A percentile compares a stretch with the other conserved stretches of the same genome.
These are phyloP conservation scores for Entomortierella lignicola DNA, from an alignment of 192 early-diverging fungal genomes.

Conservation along the genomic window DNA sequence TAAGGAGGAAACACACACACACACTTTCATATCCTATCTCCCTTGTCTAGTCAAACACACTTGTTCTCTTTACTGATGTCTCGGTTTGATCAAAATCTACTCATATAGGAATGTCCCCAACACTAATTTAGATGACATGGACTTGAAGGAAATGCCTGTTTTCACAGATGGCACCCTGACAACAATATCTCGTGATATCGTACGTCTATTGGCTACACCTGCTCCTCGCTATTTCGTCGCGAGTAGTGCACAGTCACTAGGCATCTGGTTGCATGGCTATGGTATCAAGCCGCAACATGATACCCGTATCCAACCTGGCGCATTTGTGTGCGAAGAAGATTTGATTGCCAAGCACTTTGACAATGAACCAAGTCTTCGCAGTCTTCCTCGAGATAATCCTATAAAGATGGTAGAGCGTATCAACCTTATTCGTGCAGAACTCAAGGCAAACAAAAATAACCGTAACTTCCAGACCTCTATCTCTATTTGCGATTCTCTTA, in stretches of 20 bases:
- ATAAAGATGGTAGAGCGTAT: conserved; percentile 56
- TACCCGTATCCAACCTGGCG: conserved; percentile 62
- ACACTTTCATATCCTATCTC: too few species aligned
- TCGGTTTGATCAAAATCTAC: too few species aligned
- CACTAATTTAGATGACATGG: conserved; percentile 49
- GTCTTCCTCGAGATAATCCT: conserved; percentile 34
- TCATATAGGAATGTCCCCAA: conserved; percentile 53
- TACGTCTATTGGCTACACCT: conserved; percentile 52
- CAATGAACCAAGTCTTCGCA: conserved; percentile 34
- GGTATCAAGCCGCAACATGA: conserved; percentile 64
- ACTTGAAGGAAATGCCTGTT: conserved; percentile 54
- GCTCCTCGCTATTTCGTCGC: conserved; percentile 61
- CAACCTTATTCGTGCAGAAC: conserved; percentile 54
- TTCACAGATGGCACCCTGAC: conserved; percentile 67
- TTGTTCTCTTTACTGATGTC: too few species aligned
- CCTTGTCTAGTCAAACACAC: too few species aligned
- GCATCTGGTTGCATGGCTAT: conserved; percentile 66
- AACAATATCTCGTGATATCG: conserved; percentile 63
- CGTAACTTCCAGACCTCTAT: conserved; percentile 32
- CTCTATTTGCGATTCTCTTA: conserved; percentile 46
- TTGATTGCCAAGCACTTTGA: conserved; percentile 69
- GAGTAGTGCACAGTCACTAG: conserved; percentile 65
- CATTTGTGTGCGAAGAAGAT: conserved; percentile 64
- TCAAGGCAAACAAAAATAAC: conserved; percentile 53
- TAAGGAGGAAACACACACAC: too few species aligned